Conservation (phyloP, 495 filamentous ascomycete genomes). For the Hypoxylon cercidicola region DNA sequence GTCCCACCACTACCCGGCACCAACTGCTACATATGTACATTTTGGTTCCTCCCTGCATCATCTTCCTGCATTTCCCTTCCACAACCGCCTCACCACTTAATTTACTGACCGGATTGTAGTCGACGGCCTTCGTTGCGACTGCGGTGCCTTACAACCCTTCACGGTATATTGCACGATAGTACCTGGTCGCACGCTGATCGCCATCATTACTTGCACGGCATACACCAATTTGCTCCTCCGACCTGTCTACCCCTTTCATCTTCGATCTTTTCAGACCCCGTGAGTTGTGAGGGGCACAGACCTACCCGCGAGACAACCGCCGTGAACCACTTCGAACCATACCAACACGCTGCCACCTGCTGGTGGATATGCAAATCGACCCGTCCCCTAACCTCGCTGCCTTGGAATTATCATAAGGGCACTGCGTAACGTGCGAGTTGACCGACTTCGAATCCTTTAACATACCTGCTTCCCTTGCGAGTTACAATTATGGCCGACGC, state of each 20-base stretch:
- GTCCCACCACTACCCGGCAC: background rate
- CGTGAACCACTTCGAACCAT: background rate
- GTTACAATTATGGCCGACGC: constrained; percentile 74
- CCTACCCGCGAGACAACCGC: constrained; percentile 25
- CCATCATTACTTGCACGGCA: constrained; percentile 9
- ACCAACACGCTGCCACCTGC: constrained; percentile 9
- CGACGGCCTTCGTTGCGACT: constrained; percentile 8
- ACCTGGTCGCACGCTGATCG: constrained; percentile 19
- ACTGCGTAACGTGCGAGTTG: constrained; percentile 16
- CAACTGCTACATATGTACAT: constrained; percentile 25
- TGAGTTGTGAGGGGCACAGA: constrained; percentile 33
- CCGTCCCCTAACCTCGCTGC: constrained; percentile 15
- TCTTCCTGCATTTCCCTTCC: constrained; percentile 31
- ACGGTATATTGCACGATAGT: constrained; percentile 25
- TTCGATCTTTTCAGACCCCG: constrained; percentile 25
- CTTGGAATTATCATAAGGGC: constrained; percentile 15
- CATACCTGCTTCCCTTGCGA: constrained; percentile 9
- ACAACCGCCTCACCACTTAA: constrained; percentile 36
- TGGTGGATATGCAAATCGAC: constrained; percentile 35
- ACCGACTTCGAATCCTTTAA: constrained; percentile 10
- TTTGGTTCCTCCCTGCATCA: constrained; percentile 17
- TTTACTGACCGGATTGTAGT: constrained; percentile 29
- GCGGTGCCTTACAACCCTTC: constrained; percentile 16
- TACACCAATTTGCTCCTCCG: constrained; percentile 17
- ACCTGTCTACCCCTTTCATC: constrained; percentile 20